These are phyloP conservation scores for Wickerhamomyces silvicola DNA, from an alignment of 805 yeast genomes.

Conservation along the genomic window DNA sequence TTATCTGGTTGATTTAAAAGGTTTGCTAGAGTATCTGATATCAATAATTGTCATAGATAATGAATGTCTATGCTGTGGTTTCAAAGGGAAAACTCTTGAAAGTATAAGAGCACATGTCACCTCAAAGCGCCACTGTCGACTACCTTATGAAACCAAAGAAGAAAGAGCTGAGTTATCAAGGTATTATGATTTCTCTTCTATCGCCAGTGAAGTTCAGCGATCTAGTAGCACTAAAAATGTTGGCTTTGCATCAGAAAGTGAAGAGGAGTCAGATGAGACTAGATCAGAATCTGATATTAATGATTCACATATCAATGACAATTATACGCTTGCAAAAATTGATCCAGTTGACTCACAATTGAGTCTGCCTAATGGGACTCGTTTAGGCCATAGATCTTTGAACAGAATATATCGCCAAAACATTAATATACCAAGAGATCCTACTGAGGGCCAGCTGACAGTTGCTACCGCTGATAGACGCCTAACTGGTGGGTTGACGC, in stretches of 20 bases:
- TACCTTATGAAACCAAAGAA: slow-evolving; percentile 80
- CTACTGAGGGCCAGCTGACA: slow-evolving; percentile 63
- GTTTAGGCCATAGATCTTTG: slow-evolving; percentile 76
- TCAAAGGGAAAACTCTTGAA: slow-evolving; percentile 77
- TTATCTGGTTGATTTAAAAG: slow-evolving; percentile 61
- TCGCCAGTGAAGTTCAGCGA: slow-evolving; percentile 39
- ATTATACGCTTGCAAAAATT: slow-evolving; percentile 31
- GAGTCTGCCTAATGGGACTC: slow-evolving; percentile 69
- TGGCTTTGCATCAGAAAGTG: slow-evolving; percentile 28
- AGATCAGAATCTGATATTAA: slow-evolving; percentile 15
- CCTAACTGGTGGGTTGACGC: slow-evolving; percentile 49
- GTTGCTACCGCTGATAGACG: slow-evolving; percentile 73
- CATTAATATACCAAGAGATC: slow-evolving; percentile 34
- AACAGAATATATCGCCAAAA: slow-evolving; percentile 68
- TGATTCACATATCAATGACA: slow-evolving; percentile 25
- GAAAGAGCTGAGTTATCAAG: slow-evolving; percentile 71
- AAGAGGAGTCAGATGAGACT: slow-evolving; percentile 22
- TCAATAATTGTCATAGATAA: slow-evolving; percentile 81
- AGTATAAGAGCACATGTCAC: slow-evolving; percentile 86
- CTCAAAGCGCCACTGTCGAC: slow-evolving; percentile 77
- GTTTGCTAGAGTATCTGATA: slow-evolving; percentile 68
- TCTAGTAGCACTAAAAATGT: slow-evolving; percentile 22
- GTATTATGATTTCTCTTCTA: slow-evolving; percentile 77
- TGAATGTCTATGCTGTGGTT: slow-evolving; percentile 75
- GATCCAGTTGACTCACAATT: slow-evolving; percentile 58